Evolutionary conservation across 108 stramenopile species (phyloP), one percentile per base, ranked within the genome.

Genomic region (Aurantiochytrium sp.): DNA sequence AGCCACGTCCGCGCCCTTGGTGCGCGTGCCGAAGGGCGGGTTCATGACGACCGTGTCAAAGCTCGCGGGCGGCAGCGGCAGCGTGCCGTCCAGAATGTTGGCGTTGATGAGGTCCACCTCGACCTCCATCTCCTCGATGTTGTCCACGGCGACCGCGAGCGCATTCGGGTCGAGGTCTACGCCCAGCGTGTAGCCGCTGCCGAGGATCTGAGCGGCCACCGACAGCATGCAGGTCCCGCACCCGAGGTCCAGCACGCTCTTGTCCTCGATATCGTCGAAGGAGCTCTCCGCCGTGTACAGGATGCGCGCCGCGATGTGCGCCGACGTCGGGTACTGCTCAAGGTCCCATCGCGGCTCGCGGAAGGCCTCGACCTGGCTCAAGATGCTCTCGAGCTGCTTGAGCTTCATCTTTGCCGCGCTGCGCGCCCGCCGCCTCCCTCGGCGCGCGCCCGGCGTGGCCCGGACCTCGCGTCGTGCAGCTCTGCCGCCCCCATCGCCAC

Each of bases 181-280:
- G 86, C 73, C 73, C 12, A 81, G 45, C n/a, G 73, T 81, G 45
- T 81, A 86, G 90, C 91, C 68, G 88, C 90, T 86, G 30, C 95
- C 94, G 4, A 96, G 94, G 31, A 97, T 85, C 15, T 94, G 95
- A 39, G 93, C 90, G 4, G 91, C 97, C 4, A 95, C 88, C 3
- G 91, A 87, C 32, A 98, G 91, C 95, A 97, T 97, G 27, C 97
- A 97, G 24, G 97, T 97, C 4, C 98, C 98, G 88, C 96, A 97
- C 41, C 98, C 97, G n/a, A 98, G 87, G 88, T 98, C 98, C 31
- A 95, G 73, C 39, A 94, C 96, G 15, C 90, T 89, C 55, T 91
- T 89, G 27, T 89, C 92, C 32, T 89, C 90, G 55, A 92, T 90
- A 65, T 93, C 92, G 27, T 73, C 92, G 48, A 52, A 91, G 54